Evolutionary conservation across 2,329 filamentous ascomycete genomes (phyloP).

Genomic region (Diaporthe nobilis): DNA sequence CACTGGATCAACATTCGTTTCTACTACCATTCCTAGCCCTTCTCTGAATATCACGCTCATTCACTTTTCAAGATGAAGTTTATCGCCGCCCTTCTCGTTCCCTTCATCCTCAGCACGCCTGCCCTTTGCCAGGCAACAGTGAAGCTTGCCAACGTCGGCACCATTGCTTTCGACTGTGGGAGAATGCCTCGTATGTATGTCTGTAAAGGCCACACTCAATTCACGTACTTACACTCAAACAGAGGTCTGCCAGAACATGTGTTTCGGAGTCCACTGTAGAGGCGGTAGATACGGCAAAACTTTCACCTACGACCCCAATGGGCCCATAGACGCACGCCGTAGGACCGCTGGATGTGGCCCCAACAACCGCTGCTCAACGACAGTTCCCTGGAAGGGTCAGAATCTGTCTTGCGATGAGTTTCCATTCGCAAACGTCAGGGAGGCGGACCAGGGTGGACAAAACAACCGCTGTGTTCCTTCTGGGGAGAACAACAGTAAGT

Average conservation of each 20-base stretch:
- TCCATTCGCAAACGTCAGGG: slow-evolving; percentile 18
- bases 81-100: not conserved
- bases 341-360: not conserved
- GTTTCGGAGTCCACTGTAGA: slow-evolving; percentile 12
- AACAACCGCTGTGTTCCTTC: slow-evolving; percentile 3
- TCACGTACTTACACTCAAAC: not conserved
- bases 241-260: slow-evolving; percentile 17
- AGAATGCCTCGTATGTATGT: not conserved
- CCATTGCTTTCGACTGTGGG: not conserved
- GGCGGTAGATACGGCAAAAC: not conserved
- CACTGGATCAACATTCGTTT: not conserved
- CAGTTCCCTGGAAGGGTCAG: not conserved
- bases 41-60: not conserved
- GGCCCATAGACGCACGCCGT: not conserved
- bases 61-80: slow-evolving; percentile 10
- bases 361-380: not conserved
- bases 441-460: slow-evolving; percentile 8
- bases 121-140: not conserved
- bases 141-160: slow-evolving; percentile 14
- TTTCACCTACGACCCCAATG: slow-evolving; percentile 3
- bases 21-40: not conserved
- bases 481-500: not conserved
- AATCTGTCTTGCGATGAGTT: slow-evolving; percentile 7
- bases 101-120: not conserved
- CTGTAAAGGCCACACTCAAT: not conserved